Conservation (phyloP, 2,329 filamentous ascomycete genomes). For the Aspergillus sp. region DNA sequence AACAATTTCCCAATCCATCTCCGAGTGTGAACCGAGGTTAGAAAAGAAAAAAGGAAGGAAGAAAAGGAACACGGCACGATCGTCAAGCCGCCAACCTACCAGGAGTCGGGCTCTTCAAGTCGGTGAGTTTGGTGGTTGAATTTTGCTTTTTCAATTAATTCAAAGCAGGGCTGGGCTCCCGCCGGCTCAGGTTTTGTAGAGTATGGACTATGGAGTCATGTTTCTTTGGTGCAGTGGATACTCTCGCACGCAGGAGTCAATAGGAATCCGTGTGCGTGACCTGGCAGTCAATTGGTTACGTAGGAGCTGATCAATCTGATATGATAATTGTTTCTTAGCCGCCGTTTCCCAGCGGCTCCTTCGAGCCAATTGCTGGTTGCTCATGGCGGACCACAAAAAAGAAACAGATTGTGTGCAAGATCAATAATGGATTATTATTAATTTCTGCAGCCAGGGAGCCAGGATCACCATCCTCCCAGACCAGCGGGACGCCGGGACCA, state of each 20-base stretch:
- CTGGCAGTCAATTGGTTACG: conserved; percentile 1
- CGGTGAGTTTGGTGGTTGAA: neutral
- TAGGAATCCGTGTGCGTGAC: neutral
- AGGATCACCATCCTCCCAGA: neutral
- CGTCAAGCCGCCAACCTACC: too few species aligned
- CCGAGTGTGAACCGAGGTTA: neutral
- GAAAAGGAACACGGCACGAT: too few species aligned
- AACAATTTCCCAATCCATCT: neutral
- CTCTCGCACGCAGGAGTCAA: neutral
- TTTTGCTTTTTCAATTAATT: neutral
- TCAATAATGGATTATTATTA: neutral
- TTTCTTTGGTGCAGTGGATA: neutral
- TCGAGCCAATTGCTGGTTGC: neutral
- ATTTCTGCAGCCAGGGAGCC: neutral
- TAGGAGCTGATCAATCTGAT: conserved; percentile 7
- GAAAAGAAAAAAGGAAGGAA: neutral
- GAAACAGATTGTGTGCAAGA: neutral
- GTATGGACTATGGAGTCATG: neutral
- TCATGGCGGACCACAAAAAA: neutral
- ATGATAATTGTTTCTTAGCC: neutral
- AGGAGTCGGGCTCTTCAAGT: too few species aligned
- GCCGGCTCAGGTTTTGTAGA: neutral
- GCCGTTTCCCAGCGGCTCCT: neutral
- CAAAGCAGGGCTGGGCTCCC: neutral
- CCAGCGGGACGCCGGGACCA: neutral